phyloP scores from a whole-genome alignment of 768 basidiomycete species.

The Brasilioporus rufonigricans region DNA sequence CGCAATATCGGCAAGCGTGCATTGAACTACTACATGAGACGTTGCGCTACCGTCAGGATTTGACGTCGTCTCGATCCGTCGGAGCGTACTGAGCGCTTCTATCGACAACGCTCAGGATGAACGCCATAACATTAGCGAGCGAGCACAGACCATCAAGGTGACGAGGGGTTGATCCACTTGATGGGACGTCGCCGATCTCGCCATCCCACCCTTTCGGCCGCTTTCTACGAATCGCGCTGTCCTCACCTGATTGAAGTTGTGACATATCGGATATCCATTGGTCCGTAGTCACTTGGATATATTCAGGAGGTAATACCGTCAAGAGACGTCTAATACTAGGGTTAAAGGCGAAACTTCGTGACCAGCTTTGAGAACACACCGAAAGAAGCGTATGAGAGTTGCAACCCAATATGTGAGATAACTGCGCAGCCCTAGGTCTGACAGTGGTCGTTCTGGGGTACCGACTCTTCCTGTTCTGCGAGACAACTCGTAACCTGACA shows the following conservation, averaged over 20 bases:
- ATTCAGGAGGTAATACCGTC: slow-evolving; percentile 56
- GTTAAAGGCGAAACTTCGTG: background rate
- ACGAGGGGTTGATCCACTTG: slow-evolving; percentile 32
- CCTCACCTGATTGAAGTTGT: slow-evolving; percentile 32
- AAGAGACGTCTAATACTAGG: slow-evolving; percentile 47
- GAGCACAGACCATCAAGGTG: slow-evolving; percentile 40
- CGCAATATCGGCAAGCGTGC: slow-evolving; percentile 77
- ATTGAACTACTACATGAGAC: slow-evolving; percentile 63
- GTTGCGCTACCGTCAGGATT: slow-evolving; percentile 68
- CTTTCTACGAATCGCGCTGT: slow-evolving; percentile 38
- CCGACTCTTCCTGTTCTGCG: slow-evolving; percentile 75
- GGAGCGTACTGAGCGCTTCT: slow-evolving; percentile 57
- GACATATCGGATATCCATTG: slow-evolving; percentile 44
- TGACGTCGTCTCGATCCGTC: slow-evolving; percentile 54
- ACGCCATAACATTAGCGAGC: background rate
- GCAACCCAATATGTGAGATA: slow-evolving; percentile 90
- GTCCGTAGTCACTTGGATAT: slow-evolving; percentile 42
- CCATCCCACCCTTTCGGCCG: slow-evolving; percentile 74
- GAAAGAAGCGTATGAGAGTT: slow-evolving; percentile 79
- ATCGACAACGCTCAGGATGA: background rate
- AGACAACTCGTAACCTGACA: slow-evolving; percentile 87
- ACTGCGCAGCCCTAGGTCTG: slow-evolving; percentile 86
- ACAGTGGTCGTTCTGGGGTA: slow-evolving; percentile 93
- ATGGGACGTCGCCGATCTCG: slow-evolving; percentile 47
- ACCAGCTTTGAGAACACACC: slow-evolving; percentile 38